These are phyloP conservation scores for Orbilia brochopaga DNA, from an alignment of 2,329 filamentous ascomycete genomes.

Conservation along the genomic window DNA sequence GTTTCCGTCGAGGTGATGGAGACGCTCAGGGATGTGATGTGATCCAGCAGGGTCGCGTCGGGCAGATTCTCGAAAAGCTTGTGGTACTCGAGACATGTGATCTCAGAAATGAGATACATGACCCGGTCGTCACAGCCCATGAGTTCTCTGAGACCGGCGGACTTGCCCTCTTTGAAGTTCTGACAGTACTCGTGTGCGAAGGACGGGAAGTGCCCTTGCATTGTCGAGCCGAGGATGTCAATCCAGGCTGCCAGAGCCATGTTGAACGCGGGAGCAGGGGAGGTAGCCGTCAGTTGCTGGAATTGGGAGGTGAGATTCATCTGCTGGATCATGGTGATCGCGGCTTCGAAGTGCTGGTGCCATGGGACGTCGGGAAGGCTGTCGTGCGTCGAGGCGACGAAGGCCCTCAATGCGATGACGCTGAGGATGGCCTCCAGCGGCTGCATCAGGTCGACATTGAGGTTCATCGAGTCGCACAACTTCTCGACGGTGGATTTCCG, in stretches of 20 bases:
- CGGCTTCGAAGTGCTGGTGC: slow-evolving; percentile 96
- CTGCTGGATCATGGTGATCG: slow-evolving; percentile 80
- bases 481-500: slow-evolving; percentile 85
- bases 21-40: slow-evolving; percentile 84
- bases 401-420: slow-evolving; percentile 92
- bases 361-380: slow-evolving; percentile 88
- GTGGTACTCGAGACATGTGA: slow-evolving; percentile 90
- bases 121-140: slow-evolving; percentile 98
- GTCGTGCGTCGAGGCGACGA: slow-evolving; percentile 84
- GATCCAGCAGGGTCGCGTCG: slow-evolving; percentile 82
- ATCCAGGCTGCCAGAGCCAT: slow-evolving; percentile 96
- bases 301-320: slow-evolving; percentile 77
- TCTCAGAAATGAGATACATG: slow-evolving; percentile 98
- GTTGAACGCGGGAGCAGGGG: slow-evolving; percentile 73
- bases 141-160: slow-evolving; percentile 81
- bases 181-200: slow-evolving; percentile 96
- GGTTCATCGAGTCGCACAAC: slow-evolving; percentile 79
- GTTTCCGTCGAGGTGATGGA: slow-evolving; percentile 84
- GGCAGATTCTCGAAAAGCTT: slow-evolving; percentile 79
- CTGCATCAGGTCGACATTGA: slow-evolving; percentile 80
- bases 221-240: slow-evolving; percentile 92
- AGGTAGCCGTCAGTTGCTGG: slow-evolving; percentile 60
- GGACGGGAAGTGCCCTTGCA: slow-evolving; percentile 81
- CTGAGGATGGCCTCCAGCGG: slow-evolving; percentile 91
- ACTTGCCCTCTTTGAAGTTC: slow-evolving; percentile 74